These are phyloP conservation scores for Fusarium tricinctum DNA, from an alignment of 2,329 filamentous ascomycete species.

Conservation along the genomic window DNA sequence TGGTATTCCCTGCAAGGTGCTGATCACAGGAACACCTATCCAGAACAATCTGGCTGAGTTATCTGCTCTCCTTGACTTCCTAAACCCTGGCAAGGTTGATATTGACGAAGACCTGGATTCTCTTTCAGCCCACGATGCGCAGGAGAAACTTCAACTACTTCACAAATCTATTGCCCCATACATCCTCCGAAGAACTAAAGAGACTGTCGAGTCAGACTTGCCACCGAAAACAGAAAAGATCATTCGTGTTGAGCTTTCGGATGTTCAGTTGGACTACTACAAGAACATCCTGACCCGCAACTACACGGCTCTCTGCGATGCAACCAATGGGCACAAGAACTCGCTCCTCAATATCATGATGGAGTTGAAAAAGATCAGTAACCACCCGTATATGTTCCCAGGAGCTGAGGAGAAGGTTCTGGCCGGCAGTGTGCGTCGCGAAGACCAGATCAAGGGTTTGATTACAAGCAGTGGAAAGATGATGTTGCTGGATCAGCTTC, in stretches of 20 bases:
- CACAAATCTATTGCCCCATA: conserved; percentile 91
- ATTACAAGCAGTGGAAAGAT: conserved; percentile 99
- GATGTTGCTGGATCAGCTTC: conserved; percentile 97
- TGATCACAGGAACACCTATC: conserved; percentile 97
- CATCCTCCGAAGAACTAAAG: conserved; percentile 95
- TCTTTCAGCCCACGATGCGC: conserved; percentile 82
- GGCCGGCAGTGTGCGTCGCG: conserved; percentile 82
- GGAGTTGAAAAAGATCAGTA: conserved; percentile 99
- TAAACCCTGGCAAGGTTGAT: conserved; percentile 93
- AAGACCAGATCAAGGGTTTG: conserved; percentile 91
- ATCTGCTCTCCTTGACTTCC: conserved; percentile 92
- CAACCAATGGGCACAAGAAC: conserved; percentile 90
- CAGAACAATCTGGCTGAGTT: conserved; percentile 97
- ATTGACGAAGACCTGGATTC: conserved; percentile 93
- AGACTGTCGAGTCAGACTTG: conserved; percentile 95
- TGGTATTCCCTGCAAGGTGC: conserved; percentile 85
- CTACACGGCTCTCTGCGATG: conserved; percentile 93
- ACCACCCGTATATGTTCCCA: conserved; percentile 98
- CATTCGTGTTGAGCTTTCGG: conserved; percentile 95
- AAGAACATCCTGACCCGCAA: conserved; percentile 98
- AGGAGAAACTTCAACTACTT: conserved; percentile 87
- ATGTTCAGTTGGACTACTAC: conserved; percentile 97
- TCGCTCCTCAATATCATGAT: conserved; percentile 99
- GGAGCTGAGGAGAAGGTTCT: conserved; percentile 92
- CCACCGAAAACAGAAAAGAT: conserved; percentile 99